Percentiles rank a stretch among this genome's conserved stretches.
These are phyloP conservation scores for Crithidia mellificae DNA, from an alignment of 208 protist species.

Conservation along the genomic window DNA sequence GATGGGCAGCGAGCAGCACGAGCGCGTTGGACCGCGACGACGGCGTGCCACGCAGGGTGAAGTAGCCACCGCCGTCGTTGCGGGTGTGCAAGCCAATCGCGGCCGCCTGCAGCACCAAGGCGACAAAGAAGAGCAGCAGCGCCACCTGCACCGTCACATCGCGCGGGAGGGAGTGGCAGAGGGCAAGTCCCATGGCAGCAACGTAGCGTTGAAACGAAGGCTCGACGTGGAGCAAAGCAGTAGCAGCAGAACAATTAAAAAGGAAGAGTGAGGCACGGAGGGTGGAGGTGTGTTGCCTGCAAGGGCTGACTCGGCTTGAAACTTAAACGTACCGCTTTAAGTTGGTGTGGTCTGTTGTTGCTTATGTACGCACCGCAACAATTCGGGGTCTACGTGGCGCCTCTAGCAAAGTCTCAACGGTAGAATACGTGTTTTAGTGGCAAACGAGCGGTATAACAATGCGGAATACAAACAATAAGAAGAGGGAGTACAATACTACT, in stretches of 20 bases:
- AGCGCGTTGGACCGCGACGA: conserved; percentile 14
- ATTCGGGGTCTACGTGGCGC: no score
- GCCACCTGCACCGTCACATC: conserved; percentile 38
- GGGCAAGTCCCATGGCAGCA: conserved; percentile 41
- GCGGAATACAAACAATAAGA: neutral
- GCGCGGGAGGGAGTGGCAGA: conserved; percentile 59
- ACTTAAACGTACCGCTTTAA: no score
- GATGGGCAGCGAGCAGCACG: conserved; percentile 41
- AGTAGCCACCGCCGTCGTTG: conserved; percentile 35
- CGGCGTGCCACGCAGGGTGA: conserved; percentile 18
- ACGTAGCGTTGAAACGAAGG: neutral
- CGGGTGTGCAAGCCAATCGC: conserved; percentile 39
- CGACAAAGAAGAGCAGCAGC: conserved; percentile 47
- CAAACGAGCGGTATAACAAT: neutral
- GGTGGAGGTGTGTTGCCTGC: no score
- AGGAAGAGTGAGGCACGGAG: neutral
- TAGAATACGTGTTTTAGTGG: no score
- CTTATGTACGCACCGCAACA: neutral
- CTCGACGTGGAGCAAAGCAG: no score
- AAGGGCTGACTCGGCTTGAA: no score
- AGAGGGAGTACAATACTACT: no score
- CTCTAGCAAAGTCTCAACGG: no score
- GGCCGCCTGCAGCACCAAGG: conserved; percentile 52
- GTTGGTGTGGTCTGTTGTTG: neutral
- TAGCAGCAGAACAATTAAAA: neutral